phyloP scores from a whole-genome alignment of 345 rosid genomes.

The Cochlearia excelsa region DNA sequence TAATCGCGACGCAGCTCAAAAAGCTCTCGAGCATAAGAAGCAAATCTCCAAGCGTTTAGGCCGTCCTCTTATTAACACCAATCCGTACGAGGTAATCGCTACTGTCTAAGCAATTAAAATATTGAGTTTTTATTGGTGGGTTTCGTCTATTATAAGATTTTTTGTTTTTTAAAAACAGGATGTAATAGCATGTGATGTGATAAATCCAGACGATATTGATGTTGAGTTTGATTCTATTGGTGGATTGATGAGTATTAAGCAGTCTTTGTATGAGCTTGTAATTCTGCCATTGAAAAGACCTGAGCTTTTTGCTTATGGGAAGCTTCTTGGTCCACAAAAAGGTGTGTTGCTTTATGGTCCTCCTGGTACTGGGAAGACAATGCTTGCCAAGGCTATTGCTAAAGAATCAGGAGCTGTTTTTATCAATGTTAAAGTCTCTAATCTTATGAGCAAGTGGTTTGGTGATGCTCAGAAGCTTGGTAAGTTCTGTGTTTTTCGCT shows the following conservation, averaged over 20 bases:
- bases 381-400: slow-evolving; percentile 98
- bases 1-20: slow-evolving; percentile 86
- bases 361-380: slow-evolving; percentile 36
- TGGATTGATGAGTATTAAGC: slow-evolving; percentile 74
- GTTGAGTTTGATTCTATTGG: slow-evolving; percentile 92
- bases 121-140: no score
- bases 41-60: slow-evolving; percentile 87
- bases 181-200: slow-evolving; percentile 94
- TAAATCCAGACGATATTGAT: slow-evolving; percentile 88
- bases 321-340: slow-evolving; percentile 94
- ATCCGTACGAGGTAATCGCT: slow-evolving; percentile 68
- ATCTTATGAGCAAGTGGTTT: slow-evolving; percentile 98
- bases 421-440: slow-evolving; percentile 80
- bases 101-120: no score
- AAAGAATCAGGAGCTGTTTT: slow-evolving; percentile 97
- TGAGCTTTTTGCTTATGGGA: slow-evolving; percentile 81
- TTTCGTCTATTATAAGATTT: no score
- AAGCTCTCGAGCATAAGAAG: slow-evolving; percentile 85
- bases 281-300: slow-evolving; percentile 88
- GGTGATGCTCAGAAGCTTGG: slow-evolving; percentile 99
- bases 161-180: slow-evolving; percentile 45
- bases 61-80: slow-evolving; percentile 83
- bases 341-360: slow-evolving; percentile 39
- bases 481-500: slow-evolving; percentile 34
- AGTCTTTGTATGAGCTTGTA: slow-evolving; percentile 79